Evolutionary conservation across 1,139 yeast species (phyloP).

Genomic region (Pichia sp.): DNA sequence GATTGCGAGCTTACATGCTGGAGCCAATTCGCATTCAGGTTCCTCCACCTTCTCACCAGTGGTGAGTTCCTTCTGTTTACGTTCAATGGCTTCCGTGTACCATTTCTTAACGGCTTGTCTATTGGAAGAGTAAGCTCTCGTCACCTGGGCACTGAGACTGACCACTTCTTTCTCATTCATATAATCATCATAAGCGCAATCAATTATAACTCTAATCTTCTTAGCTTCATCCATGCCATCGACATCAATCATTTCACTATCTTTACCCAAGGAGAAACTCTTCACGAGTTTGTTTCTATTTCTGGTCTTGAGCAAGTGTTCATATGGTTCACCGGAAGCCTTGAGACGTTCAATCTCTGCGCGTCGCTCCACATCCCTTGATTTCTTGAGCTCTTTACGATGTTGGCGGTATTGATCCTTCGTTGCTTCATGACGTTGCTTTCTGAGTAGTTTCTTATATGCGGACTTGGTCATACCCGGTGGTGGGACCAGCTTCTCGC

Average conservation of each 20-base stretch:
- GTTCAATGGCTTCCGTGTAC: slow-evolving; percentile 7
- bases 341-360: slow-evolving; percentile 25
- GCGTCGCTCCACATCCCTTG: slow-evolving; percentile 31
- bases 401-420: slow-evolving; percentile 50
- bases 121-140: slow-evolving; percentile 75
- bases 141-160: slow-evolving; percentile 73
- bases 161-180: slow-evolving; percentile 78
- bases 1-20: slow-evolving; percentile 49
- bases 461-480: slow-evolving; percentile 82
- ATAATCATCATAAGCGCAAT: slow-evolving; percentile 84
- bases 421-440: slow-evolving; percentile 54
- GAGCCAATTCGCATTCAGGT: slow-evolving; percentile 25
- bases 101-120: slow-evolving; percentile 39
- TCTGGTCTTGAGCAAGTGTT: slow-evolving; percentile 24
- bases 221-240: slow-evolving; percentile 30
- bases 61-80: neutral
- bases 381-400: slow-evolving; percentile 49
- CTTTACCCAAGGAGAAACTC: slow-evolving; percentile 18
- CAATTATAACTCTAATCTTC: slow-evolving; percentile 55
- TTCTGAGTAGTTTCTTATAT: slow-evolving; percentile 66
- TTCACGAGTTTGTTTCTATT: slow-evolving; percentile 18
- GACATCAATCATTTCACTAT: slow-evolving; percentile 18
- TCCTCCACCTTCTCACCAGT: no score
- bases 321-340: slow-evolving; percentile 22
- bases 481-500: slow-evolving; percentile 41